Base-by-base conservation (phyloP, 2,329 filamentous ascomycete genomes). In the Sporothrix schenckii region DNA sequence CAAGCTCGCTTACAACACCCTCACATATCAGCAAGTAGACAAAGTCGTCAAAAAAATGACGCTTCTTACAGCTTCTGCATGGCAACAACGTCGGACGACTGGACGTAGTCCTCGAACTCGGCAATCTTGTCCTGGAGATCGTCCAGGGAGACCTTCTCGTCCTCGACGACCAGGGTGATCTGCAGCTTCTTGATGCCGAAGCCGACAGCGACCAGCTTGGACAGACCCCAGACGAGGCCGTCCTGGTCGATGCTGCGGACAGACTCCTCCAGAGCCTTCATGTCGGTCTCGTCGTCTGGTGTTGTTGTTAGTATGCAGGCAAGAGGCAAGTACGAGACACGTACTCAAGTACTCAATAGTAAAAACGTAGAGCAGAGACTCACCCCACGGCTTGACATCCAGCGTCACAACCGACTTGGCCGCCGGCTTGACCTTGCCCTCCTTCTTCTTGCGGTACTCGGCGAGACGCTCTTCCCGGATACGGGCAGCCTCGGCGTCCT, bases 131-230 rank as follows among this genome's bases (percentile, higher is more conserved):
- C 89, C 87, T 97, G 89, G 76, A 99, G 90, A 74, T 97, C 94
- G 77, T 91, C 88, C 75, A 92, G 81, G 76, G 92, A 94, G 80
- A 99, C 82, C 89, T 97, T 97, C 76, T 98, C 94, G 81, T 99
- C 95, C 87, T 98, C 95, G 75, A 98, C 86, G 77, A 98, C 93
- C 77, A 98, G 84, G 90, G 92, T 98, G 87, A 99, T 97, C 88
- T 98, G 94, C 74, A 99, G 90, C 89, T 98, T 98, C 88, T 92
- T 95, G 87, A 99, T 96, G 87, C 95, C 95, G 87, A 92, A 99
- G 79, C 94, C 94, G 78, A 99, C 90, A 75, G 94, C 82, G 68
- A 97, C 90, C 75, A 97, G 86, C 87, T 95, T 92, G 81, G 92
- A 94, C 75, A 86, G 89, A 89, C 94, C 94, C 95, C 95, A 99